Base-by-base conservation (phyloP, 371 early-diverging fungal species). In the Capillidium heterosporum region DNA sequence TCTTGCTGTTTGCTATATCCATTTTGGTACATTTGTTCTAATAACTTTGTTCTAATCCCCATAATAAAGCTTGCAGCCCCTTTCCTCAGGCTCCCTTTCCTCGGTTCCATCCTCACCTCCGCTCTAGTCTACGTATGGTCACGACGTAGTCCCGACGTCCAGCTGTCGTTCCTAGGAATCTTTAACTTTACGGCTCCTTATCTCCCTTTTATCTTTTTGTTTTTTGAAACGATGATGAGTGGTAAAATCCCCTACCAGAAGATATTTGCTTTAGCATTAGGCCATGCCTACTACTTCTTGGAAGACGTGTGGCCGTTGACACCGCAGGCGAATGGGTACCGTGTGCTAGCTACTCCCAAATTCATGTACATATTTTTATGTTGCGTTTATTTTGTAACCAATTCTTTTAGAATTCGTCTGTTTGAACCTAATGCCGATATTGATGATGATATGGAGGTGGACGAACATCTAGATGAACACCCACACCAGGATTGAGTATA, bases 101-200 rank as follows among this genome's bases (percentile, higher is more conserved):
- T 95, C 59, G 86, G 85, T 1, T 75, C 85, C 7, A 76, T 92
- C 8, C 70, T 97, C 28, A 82, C 87, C 1, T 86, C 86, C 61
- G 78, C 87, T 40, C 68, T 97, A 63, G 87, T 89, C 0, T 97
- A 97, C 63, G 72, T 97, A 32, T 97, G 98, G 98, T 82, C 94
- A 29, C 75, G 96, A 40, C 78, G 89, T 46, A 91, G 95, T 66
- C 89, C 93, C 7, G 75, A 78, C 58, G 70, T 89, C 35, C 75
- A 81, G 56, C 67, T 97, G 55, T 87, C 79, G 59, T 89, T 95
- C 57, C 67, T 95, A 52, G 95, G 95, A 17, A 61, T 95, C 26
- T 73, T 95, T 57, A 85, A 74, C 5, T 89, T 93, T 56, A 74
- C 76, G n/a, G 98, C 98, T 4, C 87, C 95, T 1, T 91, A 88